Evolutionary conservation across 23 red algal species (phyloP).

Genomic region (Agarophyton chilense): DNA sequence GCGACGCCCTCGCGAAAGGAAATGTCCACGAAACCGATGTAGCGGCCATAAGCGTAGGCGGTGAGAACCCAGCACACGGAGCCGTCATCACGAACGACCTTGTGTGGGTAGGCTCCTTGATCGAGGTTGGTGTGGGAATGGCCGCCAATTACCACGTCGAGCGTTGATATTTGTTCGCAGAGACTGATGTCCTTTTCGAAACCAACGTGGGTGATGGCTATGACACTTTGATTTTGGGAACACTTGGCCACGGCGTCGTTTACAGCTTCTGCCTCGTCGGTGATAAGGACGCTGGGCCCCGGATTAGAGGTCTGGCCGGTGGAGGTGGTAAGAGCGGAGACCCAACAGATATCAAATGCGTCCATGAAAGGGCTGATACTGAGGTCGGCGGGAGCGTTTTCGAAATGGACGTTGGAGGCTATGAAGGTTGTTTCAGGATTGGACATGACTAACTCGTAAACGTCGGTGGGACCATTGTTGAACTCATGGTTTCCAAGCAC

Average conservation of each 20-base stretch:
- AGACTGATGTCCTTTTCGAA: constrained; percentile 37
- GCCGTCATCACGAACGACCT: constrained; percentile 43
- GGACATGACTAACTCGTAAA: constrained; percentile 7
- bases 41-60: constrained; percentile 36
- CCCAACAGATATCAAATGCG: constrained; percentile 28
- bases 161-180: not conserved
- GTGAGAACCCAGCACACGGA: constrained; percentile 32
- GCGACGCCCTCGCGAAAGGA: constrained; percentile 12
- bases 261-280: not conserved
- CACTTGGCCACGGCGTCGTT: constrained; percentile 2
- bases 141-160: constrained; percentile 54
- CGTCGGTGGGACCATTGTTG: not conserved
- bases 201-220: constrained; percentile 47
- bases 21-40: constrained; percentile 33
- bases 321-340: constrained; percentile 23
- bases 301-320: not conserved
- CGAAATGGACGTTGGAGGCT: constrained; percentile 45
- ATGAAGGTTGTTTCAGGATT: constrained; percentile 24
- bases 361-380: not conserved
- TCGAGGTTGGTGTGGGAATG: constrained; percentile 48
- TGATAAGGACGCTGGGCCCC: constrained; percentile 3
- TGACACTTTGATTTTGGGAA: constrained; percentile 17
- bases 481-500: constrained; percentile 65
- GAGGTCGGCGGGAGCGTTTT: not conserved
- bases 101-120: constrained; percentile 24